Conservation (phyloP, 2,329 filamentous ascomycete species). For the Phaeosphaeriaceae sp. region DNA sequence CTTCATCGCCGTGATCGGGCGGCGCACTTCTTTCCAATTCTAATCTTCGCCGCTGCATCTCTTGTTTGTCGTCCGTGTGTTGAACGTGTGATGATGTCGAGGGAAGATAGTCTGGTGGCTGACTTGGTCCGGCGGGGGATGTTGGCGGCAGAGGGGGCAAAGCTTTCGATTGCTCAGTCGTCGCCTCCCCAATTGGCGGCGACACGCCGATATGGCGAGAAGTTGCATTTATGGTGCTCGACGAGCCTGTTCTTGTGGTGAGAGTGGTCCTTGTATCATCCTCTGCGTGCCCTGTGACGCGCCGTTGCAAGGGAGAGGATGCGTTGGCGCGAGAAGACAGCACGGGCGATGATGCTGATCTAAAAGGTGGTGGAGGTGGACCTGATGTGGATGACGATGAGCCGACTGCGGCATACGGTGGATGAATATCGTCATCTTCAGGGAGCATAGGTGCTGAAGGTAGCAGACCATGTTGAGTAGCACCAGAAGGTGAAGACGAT, state of each 20-base stretch:
- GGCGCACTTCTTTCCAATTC: constrained; percentile 54
- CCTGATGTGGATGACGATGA: constrained; percentile 30
- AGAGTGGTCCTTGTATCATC: constrained; percentile 22
- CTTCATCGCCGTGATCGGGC: constrained; percentile 32
- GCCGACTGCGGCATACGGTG: constrained; percentile 27
- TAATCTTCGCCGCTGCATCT: constrained; percentile 66
- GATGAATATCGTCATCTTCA: constrained; percentile 40
- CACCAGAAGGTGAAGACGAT: constrained; percentile 50
- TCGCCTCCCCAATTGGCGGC: constrained; percentile 16
- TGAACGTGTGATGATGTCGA: constrained; percentile 41
- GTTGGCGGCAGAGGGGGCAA: constrained; percentile 32
- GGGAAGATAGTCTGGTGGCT: constrained; percentile 36
- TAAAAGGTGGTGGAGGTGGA: constrained; percentile 37
- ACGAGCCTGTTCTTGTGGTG: constrained; percentile 29
- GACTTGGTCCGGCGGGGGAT: constrained; percentile 20
- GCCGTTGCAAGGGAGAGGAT: constrained; percentile 21
- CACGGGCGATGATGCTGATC: constrained; percentile 19
- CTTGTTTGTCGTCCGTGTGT: constrained; percentile 77
- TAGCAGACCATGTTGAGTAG: constrained; percentile 33
- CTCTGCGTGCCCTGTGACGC: constrained; percentile 16
- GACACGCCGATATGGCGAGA: constrained; percentile 11
- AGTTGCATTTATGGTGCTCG: constrained; percentile 30
- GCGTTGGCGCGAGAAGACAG: constrained; percentile 13
- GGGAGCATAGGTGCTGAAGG: constrained; percentile 47
- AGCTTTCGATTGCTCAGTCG: constrained; percentile 20